phyloP scores from a whole-genome alignment of 2,329 filamentous ascomycete genomes.

The Monilinia fructigena region DNA sequence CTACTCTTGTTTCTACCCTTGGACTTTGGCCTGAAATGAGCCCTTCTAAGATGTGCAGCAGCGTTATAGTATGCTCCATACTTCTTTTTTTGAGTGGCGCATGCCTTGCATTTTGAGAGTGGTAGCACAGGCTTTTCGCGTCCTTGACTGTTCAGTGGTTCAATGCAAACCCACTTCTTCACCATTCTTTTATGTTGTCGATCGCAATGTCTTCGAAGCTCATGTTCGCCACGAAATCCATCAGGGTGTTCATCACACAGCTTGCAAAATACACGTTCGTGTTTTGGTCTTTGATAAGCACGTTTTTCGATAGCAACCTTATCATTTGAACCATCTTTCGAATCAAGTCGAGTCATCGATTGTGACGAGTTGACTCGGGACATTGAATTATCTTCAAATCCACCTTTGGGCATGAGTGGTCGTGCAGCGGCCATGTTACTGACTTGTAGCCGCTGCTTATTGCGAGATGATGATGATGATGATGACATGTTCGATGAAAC shows the following conservation, averaged over 20 bases:
- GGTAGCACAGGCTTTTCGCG: slow-evolving; percentile 58
- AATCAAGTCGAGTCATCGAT: slow-evolving; percentile 36
- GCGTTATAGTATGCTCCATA: slow-evolving; percentile 96
- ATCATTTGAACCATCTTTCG: slow-evolving; percentile 38
- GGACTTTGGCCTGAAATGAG: slow-evolving; percentile 74
- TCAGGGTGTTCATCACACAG: slow-evolving; percentile 80
- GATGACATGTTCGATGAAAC: slow-evolving; percentile 37
- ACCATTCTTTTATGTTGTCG: slow-evolving; percentile 61
- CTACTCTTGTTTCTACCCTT: slow-evolving; percentile 45
- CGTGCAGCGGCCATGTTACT: slow-evolving; percentile 36
- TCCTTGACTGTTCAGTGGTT: slow-evolving; percentile 52
- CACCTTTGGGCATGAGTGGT: slow-evolving; percentile 39
- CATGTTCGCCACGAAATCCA: slow-evolving; percentile 88
- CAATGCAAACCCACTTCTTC: slow-evolving; percentile 58
- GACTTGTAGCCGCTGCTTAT: slow-evolving; percentile 37
- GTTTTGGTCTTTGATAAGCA: slow-evolving; percentile 41
- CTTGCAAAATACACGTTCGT: slow-evolving; percentile 51
- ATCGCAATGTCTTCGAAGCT: slow-evolving; percentile 67
- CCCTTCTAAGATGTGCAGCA: slow-evolving; percentile 81
- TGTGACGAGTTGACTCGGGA: slow-evolving; percentile 37
- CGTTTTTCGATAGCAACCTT: slow-evolving; percentile 38
- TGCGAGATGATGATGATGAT: slow-evolving; percentile 38
- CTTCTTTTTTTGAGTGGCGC: slow-evolving; percentile 74
- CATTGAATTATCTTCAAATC: slow-evolving; percentile 34
- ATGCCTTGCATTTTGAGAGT: slow-evolving; percentile 66